Evolutionary conservation across 2,329 filamentous ascomycete genomes (phyloP).

Genomic region (Epichloe gansuensis): DNA sequence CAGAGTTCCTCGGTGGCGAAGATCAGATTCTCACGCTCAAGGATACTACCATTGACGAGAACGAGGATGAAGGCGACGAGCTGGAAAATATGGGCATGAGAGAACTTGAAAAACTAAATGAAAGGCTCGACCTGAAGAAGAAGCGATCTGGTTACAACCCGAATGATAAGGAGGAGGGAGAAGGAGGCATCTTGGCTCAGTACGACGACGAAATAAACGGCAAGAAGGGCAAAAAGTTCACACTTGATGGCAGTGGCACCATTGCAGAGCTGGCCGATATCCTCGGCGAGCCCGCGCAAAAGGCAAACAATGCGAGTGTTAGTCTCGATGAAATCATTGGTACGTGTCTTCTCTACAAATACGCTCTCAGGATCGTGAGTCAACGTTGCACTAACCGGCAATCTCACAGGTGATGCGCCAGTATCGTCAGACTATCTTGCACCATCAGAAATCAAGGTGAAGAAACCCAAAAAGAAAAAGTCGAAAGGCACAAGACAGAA

Average conservation of each 20-base stretch:
- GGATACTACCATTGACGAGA: slow-evolving; percentile 72
- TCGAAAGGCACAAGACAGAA: slow-evolving; percentile 62
- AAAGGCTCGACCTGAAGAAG: slow-evolving; percentile 78
- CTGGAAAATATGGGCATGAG: slow-evolving; percentile 64
- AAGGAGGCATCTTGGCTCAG: slow-evolving; percentile 62
- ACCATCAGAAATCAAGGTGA: slow-evolving; percentile 75
- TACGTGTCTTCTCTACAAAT: slow-evolving; percentile 17
- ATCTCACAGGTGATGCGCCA: slow-evolving; percentile 17
- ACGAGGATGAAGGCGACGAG: slow-evolving; percentile 81
- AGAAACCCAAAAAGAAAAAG: slow-evolving; percentile 92
- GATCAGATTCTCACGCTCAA: slow-evolving; percentile 93
- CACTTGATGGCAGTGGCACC: slow-evolving; percentile 65
- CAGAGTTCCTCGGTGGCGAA: slow-evolving; percentile 65
- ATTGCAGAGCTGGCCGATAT: slow-evolving; percentile 50
- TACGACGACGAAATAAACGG: slow-evolving; percentile 93
- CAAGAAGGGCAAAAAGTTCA: slow-evolving; percentile 81
- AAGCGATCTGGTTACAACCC: slow-evolving; percentile 83
- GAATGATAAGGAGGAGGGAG: slow-evolving; percentile 54
- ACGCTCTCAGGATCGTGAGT: not conserved
- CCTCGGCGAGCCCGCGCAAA: slow-evolving; percentile 37
- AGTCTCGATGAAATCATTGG: slow-evolving; percentile 65
- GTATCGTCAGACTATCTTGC: slow-evolving; percentile 75
- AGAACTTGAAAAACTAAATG: slow-evolving; percentile 58
- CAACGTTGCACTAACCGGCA: not conserved
- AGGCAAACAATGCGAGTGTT: slow-evolving; percentile 54